phyloP scores from a whole-genome alignment of 2,329 filamentous ascomycete species.

The Exophiala sp. region DNA sequence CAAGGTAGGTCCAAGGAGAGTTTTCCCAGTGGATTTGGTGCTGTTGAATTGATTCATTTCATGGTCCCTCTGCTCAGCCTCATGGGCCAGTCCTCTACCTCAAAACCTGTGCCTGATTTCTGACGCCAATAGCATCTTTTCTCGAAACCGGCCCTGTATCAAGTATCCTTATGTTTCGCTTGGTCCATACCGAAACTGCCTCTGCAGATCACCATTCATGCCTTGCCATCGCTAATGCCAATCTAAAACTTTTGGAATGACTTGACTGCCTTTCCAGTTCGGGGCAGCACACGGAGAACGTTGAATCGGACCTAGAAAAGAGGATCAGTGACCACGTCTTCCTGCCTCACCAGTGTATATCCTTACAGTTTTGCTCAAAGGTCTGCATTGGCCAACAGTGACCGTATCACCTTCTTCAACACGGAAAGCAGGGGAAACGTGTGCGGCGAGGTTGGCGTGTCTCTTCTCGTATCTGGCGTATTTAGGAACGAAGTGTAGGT shows the following conservation, averaged over 20 bases:
- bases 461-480: slow-evolving; percentile 99
- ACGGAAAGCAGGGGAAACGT: slow-evolving; percentile 99
- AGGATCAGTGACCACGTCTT: background rate
- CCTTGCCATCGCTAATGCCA: slow-evolving; percentile 28
- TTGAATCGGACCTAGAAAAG: slow-evolving; percentile 86
- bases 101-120: too few species aligned
- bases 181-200: background rate
- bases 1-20: background rate
- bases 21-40: background rate
- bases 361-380: slow-evolving; percentile 97
- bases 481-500: slow-evolving; percentile 99
- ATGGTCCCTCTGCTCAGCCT: background rate
- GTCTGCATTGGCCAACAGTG: slow-evolving; percentile 98
- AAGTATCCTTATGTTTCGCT: background rate
- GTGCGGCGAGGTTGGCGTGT: slow-evolving; percentile 99
- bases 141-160: background rate
- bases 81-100: too few species aligned
- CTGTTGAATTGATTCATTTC: slow-evolving; percentile 1
- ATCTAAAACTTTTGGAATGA: slow-evolving; percentile 96
- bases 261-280: slow-evolving; percentile 97
- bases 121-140: background rate
- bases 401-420: slow-evolving; percentile 99
- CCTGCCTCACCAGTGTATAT: background rate
- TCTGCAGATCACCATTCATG: background rate
- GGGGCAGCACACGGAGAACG: slow-evolving; percentile 95